These are phyloP conservation scores for Saturnispora gosingensis DNA, from an alignment of 805 yeast genomes.

Conservation along the genomic window DNA sequence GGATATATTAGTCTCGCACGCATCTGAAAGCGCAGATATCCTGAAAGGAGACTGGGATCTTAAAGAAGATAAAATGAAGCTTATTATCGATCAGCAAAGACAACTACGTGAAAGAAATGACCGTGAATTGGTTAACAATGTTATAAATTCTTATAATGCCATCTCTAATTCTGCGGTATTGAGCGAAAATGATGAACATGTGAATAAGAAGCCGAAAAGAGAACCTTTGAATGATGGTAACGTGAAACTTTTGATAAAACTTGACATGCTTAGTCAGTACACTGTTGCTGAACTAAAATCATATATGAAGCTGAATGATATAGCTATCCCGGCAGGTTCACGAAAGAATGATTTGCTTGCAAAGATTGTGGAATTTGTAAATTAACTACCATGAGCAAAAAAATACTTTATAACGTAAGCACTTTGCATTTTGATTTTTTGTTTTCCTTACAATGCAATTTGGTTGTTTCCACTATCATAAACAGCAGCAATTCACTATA, in stretches of 20 bases:
- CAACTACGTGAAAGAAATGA: slow-evolving; percentile 6
- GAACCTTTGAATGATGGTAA: neutral
- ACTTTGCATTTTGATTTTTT: neutral
- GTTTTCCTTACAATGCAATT: neutral
- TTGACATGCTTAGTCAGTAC: slow-evolving; percentile 20
- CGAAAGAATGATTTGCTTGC: slow-evolving; percentile 36
- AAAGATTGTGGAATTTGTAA: slow-evolving; percentile 27
- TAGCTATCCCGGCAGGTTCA: slow-evolving; percentile 28
- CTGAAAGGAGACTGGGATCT: slow-evolving; percentile 7
- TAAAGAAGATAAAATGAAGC: slow-evolving; percentile 18
- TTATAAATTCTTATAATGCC: slow-evolving; percentile 19
- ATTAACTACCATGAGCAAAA: neutral
- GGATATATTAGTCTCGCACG: slow-evolving; percentile 51
- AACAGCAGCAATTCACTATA: neutral
- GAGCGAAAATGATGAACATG: neutral
- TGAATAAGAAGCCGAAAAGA: neutral
- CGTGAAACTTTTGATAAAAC: neutral
- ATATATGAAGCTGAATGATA: slow-evolving; percentile 31
- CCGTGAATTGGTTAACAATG: slow-evolving; percentile 9
- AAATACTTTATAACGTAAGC: neutral
- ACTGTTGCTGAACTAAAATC: slow-evolving; percentile 35
- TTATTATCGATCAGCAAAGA: slow-evolving; percentile 11
- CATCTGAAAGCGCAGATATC: slow-evolving; percentile 39
- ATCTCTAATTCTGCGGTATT: slow-evolving; percentile 13
- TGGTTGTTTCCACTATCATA: neutral